Evolutionary conservation across 129 eudicot species (phyloP).

Genomic region (Arctium minus): DNA sequence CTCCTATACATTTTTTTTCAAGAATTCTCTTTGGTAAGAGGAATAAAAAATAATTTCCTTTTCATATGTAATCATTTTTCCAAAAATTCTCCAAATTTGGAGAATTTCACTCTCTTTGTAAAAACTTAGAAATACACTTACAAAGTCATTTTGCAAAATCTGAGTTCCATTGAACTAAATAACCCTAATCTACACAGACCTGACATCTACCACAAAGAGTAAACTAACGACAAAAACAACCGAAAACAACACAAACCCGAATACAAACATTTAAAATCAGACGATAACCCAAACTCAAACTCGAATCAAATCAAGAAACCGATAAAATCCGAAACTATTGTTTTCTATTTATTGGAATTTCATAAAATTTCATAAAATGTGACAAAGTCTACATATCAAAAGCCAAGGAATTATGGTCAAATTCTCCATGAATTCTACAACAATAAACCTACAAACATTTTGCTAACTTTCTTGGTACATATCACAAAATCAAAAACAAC

Average conservation of each 20-base stretch:
- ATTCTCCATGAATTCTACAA: slow-evolving; percentile 49
- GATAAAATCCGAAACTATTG: slow-evolving; percentile 27
- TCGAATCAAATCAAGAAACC: slow-evolving; percentile 10
- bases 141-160: not conserved
- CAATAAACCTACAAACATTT: slow-evolving; percentile 48
- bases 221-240: not conserved
- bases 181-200: not conserved
- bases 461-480: slow-evolving; percentile 38
- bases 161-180: no score
- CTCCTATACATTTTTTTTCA: no score
- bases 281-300: not conserved
- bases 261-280: not conserved
- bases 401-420: slow-evolving; percentile 31
- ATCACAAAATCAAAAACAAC: slow-evolving; percentile 28
- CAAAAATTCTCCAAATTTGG: no score
- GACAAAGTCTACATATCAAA: slow-evolving; percentile 46
- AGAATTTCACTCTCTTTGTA: no score
- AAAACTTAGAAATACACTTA: not conserved
- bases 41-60: no score
- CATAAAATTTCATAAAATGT: slow-evolving; percentile 37
- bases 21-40: no score
- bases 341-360: slow-evolving; percentile 40
- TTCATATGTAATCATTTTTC: no score
- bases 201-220: not conserved
- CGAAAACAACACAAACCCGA: not conserved